These are phyloP conservation scores for Leccinum insolens DNA, from an alignment of 1,284 basidiomycete genomes.

Conservation along the genomic window DNA sequence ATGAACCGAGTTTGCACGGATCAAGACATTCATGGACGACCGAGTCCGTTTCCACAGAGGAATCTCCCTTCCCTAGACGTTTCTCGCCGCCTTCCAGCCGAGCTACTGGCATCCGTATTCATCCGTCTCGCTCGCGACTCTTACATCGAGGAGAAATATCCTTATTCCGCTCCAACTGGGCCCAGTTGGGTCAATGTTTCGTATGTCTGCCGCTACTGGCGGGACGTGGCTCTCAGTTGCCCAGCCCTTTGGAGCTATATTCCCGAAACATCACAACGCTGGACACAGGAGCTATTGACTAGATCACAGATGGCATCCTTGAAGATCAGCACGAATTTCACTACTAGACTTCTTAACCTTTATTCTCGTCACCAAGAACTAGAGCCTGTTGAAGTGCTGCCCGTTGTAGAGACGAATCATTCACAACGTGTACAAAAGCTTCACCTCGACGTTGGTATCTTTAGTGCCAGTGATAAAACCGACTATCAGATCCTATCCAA, in stretches of 20 bases:
- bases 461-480: neutral
- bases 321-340: neutral
- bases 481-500: neutral
- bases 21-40: neutral
- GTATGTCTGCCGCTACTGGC: neutral
- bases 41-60: neutral
- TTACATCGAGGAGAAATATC: neutral
- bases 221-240: neutral
- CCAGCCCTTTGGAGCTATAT: neutral
- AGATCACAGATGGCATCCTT: neutral
- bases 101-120: neutral
- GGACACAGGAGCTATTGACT: neutral
- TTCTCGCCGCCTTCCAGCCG: neutral
- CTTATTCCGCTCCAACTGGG: neutral
- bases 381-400: neutral
- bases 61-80: neutral
- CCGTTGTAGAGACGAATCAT: neutral
- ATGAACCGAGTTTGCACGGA: neutral
- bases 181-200: neutral
- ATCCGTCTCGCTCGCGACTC: neutral
- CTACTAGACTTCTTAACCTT: neutral
- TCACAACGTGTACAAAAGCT: neutral
- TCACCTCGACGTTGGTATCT: neutral
- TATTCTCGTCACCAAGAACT: neutral
- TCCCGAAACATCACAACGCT: neutral